Base-by-base conservation (phyloP, 352 stramenopile species). In the Globisporangium sylvaticum region DNA sequence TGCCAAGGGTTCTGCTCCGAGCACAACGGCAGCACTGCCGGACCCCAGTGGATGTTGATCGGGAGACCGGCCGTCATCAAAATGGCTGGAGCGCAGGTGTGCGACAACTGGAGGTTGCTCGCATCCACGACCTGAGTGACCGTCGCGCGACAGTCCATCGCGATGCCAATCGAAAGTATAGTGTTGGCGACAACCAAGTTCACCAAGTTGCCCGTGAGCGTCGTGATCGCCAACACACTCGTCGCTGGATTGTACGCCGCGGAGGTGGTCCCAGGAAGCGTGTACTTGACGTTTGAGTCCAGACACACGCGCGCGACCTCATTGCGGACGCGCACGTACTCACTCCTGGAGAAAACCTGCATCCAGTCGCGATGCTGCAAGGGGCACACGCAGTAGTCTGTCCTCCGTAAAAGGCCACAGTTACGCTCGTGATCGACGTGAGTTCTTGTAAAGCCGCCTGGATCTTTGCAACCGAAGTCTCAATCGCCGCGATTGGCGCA, bases 361-460 rank as follows among this genome's bases (percentile, higher is more conserved):
- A 92, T 5, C 84, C 84, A 1, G 72, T 56, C 1, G 58, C 39
- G 12, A 72, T 64, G 62, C 76, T 67, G 53, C 90, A 98, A 12
- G 86, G 81, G 31, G 75, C 73, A 69, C 90, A 98, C 14, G 88
- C 91, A 25, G 76, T 90, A 0, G 80, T 87, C 12, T 74, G 74
- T 0, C 58, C 67, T 32, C 69, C 69, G 42, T 75, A 75, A 65
- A 96, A 97, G 12, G 67, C 66, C 1, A 99, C 86, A 4, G 71
- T 88, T 6, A 99, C 95, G 1, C 77, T 71, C 20, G 87, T 90
- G 54, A 99, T 91, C 5, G 78, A 86, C n/a, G 78, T 69, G 24
- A 99, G 71, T 37, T 98, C 88, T 76, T 98, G 83, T 10, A 99
- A 64, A 4, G 85, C 81, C 9, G 85, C 69, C 65, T 98, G 91